phyloP scores from a whole-genome alignment of 345 rosid species.

The Sisymbrium altissimum region DNA sequence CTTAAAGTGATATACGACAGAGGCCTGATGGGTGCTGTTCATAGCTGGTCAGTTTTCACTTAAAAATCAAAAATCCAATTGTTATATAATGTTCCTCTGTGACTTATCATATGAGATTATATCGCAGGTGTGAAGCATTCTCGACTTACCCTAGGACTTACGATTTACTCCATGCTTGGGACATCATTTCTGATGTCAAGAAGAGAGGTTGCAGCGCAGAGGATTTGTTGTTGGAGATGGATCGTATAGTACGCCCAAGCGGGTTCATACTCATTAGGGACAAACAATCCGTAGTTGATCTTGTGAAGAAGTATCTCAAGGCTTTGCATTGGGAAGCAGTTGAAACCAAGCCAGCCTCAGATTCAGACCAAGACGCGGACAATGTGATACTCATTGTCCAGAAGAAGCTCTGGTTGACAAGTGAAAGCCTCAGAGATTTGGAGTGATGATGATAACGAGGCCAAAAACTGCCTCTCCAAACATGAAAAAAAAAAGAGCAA shows the following conservation, averaged over 20 bases:
- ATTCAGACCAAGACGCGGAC: slow-evolving; percentile 51
- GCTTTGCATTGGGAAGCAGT: slow-evolving; percentile 91
- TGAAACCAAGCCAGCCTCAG: slow-evolving; percentile 46
- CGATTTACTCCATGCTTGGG: slow-evolving; percentile 83
- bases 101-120: neutral
- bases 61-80: neutral
- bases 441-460: slow-evolving; percentile 34
- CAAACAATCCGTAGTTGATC: slow-evolving; percentile 62
- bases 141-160: slow-evolving; percentile 90
- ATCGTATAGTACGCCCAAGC: slow-evolving; percentile 83
- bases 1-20: slow-evolving; percentile 80
- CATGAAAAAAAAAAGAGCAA: neutral
- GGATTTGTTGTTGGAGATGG: slow-evolving; percentile 89
- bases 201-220: slow-evolving; percentile 78
- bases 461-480: neutral
- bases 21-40: slow-evolving; percentile 72
- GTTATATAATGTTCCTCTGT: neutral
- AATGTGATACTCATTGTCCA: slow-evolving; percentile 50
- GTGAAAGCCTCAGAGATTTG: slow-evolving; percentile 68
- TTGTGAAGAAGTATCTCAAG: slow-evolving; percentile 55
- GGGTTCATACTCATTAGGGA: slow-evolving; percentile 76
- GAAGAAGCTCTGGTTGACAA: slow-evolving; percentile 85
- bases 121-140: slow-evolving; percentile 80
- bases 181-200: slow-evolving; percentile 60
- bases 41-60: slow-evolving; percentile 58